Conservation (phyloP, 805 yeast species). For the Sungouiella thailandica region DNA sequence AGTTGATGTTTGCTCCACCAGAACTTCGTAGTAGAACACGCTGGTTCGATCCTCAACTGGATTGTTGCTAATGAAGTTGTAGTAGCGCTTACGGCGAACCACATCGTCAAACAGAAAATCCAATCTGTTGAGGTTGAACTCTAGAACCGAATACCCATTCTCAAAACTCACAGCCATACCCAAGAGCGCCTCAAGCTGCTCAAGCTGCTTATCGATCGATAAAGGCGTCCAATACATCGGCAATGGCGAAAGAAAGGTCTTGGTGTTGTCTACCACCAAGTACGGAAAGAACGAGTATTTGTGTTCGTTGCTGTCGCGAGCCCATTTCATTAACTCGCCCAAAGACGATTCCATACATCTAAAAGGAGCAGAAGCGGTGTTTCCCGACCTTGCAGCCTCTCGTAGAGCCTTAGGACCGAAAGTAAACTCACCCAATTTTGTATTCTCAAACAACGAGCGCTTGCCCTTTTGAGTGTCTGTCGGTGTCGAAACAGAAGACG, state of each 20-base stretch:
- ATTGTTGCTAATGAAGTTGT: slow-evolving; percentile 36
- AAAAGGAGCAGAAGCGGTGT: neutral
- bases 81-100: slow-evolving; percentile 17
- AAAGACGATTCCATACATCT: slow-evolving; percentile 3
- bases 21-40: slow-evolving; percentile 37
- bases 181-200: slow-evolving; percentile 18
- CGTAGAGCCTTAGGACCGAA: slow-evolving; percentile 2
- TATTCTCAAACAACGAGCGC: slow-evolving; percentile 7
- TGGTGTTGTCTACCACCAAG: slow-evolving; percentile 20
- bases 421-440: slow-evolving; percentile 10
- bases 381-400: neutral
- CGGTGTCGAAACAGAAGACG: neutral
- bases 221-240: slow-evolving; percentile 39
- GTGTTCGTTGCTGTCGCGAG: slow-evolving; percentile 13
- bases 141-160: slow-evolving; percentile 27
- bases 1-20: slow-evolving; percentile 30
- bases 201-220: slow-evolving; percentile 21
- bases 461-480: neutral
- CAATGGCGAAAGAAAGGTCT: slow-evolving; percentile 25
- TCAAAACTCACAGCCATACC: slow-evolving; percentile 22
- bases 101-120: neutral
- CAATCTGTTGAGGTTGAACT: slow-evolving; percentile 13
- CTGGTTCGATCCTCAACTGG: slow-evolving; percentile 30
- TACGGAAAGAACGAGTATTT: slow-evolving; percentile 23
- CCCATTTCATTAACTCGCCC: slow-evolving; percentile 9